Base-by-base conservation (phyloP, 352 stramenopile genomes). In the Phytophthora lateralis region DNA sequence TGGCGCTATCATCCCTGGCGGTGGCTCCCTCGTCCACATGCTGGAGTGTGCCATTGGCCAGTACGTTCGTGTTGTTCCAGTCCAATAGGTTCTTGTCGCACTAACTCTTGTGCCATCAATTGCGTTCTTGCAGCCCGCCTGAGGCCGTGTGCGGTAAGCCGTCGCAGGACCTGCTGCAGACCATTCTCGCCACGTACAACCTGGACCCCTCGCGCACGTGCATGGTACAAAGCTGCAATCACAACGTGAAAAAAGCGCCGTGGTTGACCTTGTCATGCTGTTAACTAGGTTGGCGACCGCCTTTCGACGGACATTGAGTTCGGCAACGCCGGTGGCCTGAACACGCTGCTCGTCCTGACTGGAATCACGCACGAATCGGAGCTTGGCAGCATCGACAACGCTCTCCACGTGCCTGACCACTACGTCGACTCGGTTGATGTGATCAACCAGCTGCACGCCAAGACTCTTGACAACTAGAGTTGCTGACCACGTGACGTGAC, bases 281-380 rank as follows among this genome's bases (percentile, higher is more conserved):
- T 2, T 32, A 50, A 38, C 18, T 51, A 92, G 83, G 83, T 95
- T n/a, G 86, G 86, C 51, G 86, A 95, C 48, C 80, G 82, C 21
- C 61, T 95, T 32, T 88, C 81, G 26, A 95, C 86, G 1, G 86
- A 95, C 69, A 95, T 95, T 66, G 80, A 90, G 64, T 95, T 95
- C 29, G 86, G 86, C 45, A 80, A 81, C 26, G 74, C 77, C 14
- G 86, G 86, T 30, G 82, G 84, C 3, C 44, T 93, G 42, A 68
- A 85, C 39, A 95, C 86, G 35, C 66, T 95, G 55, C 70, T 95
- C 6, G 86, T 95, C 51, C 73, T 95, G 46, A 85, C 75, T 14
- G 83, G 86, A 17, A 78, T 91, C 53, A 93, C 86, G 26, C 66
- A 73, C 26, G 77, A 85, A 44, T 62, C 72, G 32, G 78, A 95